phyloP scores from a whole-genome alignment of 768 basidiomycete species.

The Leucocoprinus birnbaumii region DNA sequence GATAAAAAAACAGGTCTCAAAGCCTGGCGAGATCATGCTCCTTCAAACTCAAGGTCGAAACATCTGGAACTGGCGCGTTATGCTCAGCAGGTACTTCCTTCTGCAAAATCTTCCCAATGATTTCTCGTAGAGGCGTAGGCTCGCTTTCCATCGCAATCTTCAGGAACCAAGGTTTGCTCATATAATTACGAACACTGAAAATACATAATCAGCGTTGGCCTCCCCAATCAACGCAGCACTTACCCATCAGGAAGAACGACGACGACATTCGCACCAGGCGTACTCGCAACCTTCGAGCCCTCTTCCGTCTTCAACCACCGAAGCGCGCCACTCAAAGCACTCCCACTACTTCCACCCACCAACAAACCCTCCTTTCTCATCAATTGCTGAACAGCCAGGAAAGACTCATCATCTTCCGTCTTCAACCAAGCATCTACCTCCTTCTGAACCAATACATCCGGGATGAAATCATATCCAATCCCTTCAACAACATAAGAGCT shows the following conservation, averaged over 20 bases:
- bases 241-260: conserved; percentile 89
- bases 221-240: no score
- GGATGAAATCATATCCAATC: conserved; percentile 95
- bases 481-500: conserved; percentile 82
- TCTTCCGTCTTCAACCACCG: conserved; percentile 72
- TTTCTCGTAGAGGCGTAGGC: conserved; percentile 48
- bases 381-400: conserved; percentile 66
- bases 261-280: conserved; percentile 82
- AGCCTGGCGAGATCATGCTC: background rate
- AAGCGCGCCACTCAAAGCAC: conserved; percentile 74
- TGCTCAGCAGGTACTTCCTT: conserved; percentile 10
- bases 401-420: conserved; percentile 78
- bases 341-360: conserved; percentile 93
- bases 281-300: conserved; percentile 61
- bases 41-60: no score
- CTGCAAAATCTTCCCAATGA: conserved; percentile 33
- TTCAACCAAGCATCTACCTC: conserved; percentile 85
- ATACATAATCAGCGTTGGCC: background rate
- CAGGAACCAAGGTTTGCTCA: conserved; percentile 92
- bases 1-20: no score
- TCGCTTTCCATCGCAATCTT: conserved; percentile 57
- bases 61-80: background rate
- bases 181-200: conserved; percentile 84
- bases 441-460: conserved; percentile 64
- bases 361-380: conserved; percentile 88